Evolutionary conservation across 495 filamentous ascomycete genomes (phyloP).

Genomic region (Chaetomidium leptoderma): DNA sequence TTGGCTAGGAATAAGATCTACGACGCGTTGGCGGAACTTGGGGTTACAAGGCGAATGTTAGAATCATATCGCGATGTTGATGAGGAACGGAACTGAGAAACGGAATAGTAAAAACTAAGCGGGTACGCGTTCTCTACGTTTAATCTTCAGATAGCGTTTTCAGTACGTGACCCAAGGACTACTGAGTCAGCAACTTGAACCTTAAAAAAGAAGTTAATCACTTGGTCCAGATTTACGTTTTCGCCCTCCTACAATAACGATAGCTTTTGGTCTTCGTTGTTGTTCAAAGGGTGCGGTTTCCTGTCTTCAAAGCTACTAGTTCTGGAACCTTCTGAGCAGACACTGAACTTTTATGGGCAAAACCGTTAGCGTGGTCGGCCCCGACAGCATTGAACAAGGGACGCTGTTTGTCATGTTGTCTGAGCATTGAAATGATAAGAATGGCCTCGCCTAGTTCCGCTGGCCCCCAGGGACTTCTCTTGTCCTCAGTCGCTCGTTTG

Average conservation of each 20-base stretch:
- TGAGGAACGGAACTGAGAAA: not conserved
- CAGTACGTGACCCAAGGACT: not conserved
- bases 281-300: constrained; percentile 40
- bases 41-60: not conserved
- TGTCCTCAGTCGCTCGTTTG: too few species aligned
- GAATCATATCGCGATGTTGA: not conserved
- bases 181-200: constrained; percentile 2
- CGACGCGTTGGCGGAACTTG: constrained; percentile 1
- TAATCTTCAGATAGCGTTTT: not conserved
- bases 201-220: not conserved
- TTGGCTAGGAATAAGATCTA: too few species aligned
- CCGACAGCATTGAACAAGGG: too few species aligned
- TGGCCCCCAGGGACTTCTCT: too few species aligned
- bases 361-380: too few species aligned
- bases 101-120: not conserved
- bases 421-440: too few species aligned
- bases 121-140: not conserved
- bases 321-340: constrained; percentile 19
- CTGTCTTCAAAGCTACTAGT: constrained; percentile 17
- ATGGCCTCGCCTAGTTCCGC: too few species aligned
- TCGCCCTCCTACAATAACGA: not conserved
- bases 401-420: too few species aligned
- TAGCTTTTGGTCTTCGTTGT: not conserved
- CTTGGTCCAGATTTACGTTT: not conserved
- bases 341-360: constrained; percentile 17